phyloP scores from a whole-genome alignment of 23 red algal species.

The Gracilariopsis chorda region DNA sequence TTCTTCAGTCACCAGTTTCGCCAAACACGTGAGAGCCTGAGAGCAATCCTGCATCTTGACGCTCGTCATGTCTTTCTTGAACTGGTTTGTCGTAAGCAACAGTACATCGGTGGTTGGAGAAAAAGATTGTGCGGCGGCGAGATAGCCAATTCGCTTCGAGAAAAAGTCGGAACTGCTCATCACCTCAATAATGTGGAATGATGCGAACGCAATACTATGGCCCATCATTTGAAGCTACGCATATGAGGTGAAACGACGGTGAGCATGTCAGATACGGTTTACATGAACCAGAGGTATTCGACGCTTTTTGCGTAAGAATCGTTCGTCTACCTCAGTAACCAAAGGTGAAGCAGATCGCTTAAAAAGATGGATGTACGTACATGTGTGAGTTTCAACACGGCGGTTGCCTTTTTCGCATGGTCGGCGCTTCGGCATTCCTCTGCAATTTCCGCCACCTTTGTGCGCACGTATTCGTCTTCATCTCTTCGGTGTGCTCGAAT shows the following conservation, averaged over 20 bases:
- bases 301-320: too few relatives aligned
- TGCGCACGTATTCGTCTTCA: slow-evolving; percentile 70
- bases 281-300: too few relatives aligned
- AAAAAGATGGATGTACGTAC: slow-evolving; percentile 29
- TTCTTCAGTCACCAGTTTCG: slow-evolving; percentile 78
- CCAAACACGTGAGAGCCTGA: slow-evolving; percentile 78
- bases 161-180: slow-evolving; percentile 81
- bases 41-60: slow-evolving; percentile 78
- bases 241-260: not conserved
- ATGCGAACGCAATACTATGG: slow-evolving; percentile 42
- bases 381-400: slow-evolving; percentile 92
- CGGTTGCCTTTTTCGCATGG: slow-evolving; percentile 67
- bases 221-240: slow-evolving; percentile 88
- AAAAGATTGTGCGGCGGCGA: slow-evolving; percentile 87
- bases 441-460: slow-evolving; percentile 61
- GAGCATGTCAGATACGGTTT: not conserved
- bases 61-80: slow-evolving; percentile 93
- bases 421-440: slow-evolving; percentile 80
- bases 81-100: slow-evolving; percentile 90
- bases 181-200: slow-evolving; percentile 88
- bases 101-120: slow-evolving; percentile 79
- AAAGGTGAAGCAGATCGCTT: not conserved
- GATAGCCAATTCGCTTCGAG: slow-evolving; percentile 91
- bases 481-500: slow-evolving; percentile 93
- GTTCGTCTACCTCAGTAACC: too few relatives aligned